These are phyloP conservation scores for Peniophora sp. DNA, from an alignment of 1,284 basidiomycete genomes.

Conservation along the genomic window DNA sequence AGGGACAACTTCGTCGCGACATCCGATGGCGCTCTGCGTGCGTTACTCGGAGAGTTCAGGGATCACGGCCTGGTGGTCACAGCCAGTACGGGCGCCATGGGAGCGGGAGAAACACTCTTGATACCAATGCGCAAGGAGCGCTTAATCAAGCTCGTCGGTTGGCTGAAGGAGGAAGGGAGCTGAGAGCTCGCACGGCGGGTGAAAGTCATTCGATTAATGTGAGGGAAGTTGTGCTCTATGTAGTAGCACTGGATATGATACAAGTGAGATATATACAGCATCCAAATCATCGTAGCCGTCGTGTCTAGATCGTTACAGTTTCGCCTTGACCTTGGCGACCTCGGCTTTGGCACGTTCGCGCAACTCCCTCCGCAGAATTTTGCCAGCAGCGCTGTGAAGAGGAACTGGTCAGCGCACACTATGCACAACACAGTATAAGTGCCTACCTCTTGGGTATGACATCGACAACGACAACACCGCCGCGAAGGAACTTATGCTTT, in stretches of 20 bases:
- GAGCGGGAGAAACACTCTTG: conserved; percentile 63
- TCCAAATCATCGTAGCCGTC: no score
- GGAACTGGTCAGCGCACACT: not conserved
- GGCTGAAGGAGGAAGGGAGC: conserved; percentile 15
- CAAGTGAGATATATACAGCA: no score
- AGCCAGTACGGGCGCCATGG: conserved; percentile 30
- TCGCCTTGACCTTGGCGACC: conserved; percentile 6
- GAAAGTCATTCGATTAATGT: no score
- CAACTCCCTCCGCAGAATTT: conserved; percentile 59
- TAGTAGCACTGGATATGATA: no score
- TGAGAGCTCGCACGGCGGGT: not conserved
- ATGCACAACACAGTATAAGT: conserved; percentile 1
- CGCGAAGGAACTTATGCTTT: conserved; percentile 57
- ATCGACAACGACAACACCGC: conserved; percentile 54
- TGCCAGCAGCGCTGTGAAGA: conserved; percentile 58
- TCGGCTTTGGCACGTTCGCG: conserved; percentile 36
- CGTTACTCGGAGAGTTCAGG: conserved; percentile 80
- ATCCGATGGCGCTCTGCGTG: conserved; percentile 75
- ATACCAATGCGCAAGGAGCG: conserved; percentile 74
- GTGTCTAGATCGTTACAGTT: conserved; percentile 5
- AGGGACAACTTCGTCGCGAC: conserved; percentile 81
- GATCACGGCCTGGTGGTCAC: conserved; percentile 79
- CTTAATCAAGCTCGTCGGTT: conserved; percentile 26
- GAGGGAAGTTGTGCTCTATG: no score
- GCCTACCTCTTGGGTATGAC: conserved; percentile 59